A percentile compares a stretch with the other conserved stretches of the same genome.
Conservation (phyloP, 371 early-diverging fungal genomes). For the Mucor circinelloides region DNA sequence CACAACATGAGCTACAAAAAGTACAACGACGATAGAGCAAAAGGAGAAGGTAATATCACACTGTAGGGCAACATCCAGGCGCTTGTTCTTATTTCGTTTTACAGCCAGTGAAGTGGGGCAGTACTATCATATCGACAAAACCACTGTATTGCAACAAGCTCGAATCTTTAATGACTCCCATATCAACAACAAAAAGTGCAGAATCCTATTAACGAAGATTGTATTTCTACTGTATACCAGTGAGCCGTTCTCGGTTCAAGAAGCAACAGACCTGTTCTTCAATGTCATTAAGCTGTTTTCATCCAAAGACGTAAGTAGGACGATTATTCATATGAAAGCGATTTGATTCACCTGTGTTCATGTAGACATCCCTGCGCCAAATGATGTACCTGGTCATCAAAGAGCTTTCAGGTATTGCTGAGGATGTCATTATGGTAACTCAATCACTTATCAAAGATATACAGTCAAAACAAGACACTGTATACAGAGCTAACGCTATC, state of each 20-base stretch:
- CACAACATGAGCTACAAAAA: neutral
- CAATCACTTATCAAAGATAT: slow-evolving; percentile 96
- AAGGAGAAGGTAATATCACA: neutral
- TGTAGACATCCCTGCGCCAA: slow-evolving; percentile 87
- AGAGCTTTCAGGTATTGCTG: slow-evolving; percentile 91
- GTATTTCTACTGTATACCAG: slow-evolving; percentile 89
- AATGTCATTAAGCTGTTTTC: slow-evolving; percentile 97
- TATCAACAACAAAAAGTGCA: slow-evolving; percentile 92
- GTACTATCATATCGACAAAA: slow-evolving; percentile 82
- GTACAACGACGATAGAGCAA: neutral
- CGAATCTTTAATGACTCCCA: slow-evolving; percentile 96
- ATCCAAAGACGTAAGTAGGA: slow-evolving; percentile 82
- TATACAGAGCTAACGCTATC: slow-evolving; percentile 94
- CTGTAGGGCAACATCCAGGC: neutral
- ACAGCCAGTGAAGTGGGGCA: slow-evolving; percentile 45
- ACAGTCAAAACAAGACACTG: slow-evolving; percentile 88
- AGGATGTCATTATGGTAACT: slow-evolving; percentile 98
- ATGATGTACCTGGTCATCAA: slow-evolving; percentile 97
- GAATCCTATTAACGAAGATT: slow-evolving; percentile 90
- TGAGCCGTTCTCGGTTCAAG: slow-evolving; percentile 89
- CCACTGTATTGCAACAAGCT: slow-evolving; percentile 94
- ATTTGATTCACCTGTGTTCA: neutral
- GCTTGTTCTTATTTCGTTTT: neutral
- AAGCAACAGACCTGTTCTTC: slow-evolving; percentile 98
- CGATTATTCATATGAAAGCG: neutral